A percentile compares a stretch with the other conserved stretches of the same genome.
These are phyloP conservation scores for Schoenoplectus triqueter DNA, from an alignment of 202 grass and related monocot genomes.

Conservation along the genomic window DNA sequence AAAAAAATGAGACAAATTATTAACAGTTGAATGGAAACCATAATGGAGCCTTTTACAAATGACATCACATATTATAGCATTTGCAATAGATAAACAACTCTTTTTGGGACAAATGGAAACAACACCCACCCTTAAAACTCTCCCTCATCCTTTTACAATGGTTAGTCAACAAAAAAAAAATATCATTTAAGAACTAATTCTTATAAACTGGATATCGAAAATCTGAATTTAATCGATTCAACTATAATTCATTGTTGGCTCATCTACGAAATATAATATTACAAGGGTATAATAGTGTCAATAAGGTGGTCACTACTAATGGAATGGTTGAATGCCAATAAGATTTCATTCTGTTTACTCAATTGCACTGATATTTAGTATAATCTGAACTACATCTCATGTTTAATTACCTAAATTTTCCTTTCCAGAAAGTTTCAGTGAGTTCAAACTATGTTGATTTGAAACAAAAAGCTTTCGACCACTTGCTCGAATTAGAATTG, in stretches of 20 bases:
- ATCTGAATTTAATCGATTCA: neutral
- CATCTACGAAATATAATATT: neutral
- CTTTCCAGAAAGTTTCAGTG: constrained; percentile 60
- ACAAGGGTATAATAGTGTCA: constrained; percentile 10
- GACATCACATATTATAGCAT: neutral
- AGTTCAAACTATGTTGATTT: constrained; percentile 58
- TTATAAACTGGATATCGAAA: neutral
- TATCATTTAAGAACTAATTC: constrained; percentile 21
- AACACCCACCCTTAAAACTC: neutral
- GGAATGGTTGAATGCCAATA: neutral
- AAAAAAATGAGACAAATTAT: neutral
- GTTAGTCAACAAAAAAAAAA: neutral
- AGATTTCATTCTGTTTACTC: constrained; percentile 3
- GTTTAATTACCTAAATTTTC: constrained; percentile 58
- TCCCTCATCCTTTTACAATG: neutral
- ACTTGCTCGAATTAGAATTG: constrained; percentile 83
- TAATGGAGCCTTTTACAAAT: constrained; percentile 12
- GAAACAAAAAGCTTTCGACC: constrained; percentile 66
- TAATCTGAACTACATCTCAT: constrained; percentile 17
- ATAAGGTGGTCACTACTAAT: neutral
- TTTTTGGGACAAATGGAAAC: neutral
- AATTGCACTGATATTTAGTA: constrained; percentile 21
- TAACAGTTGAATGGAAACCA: neutral
- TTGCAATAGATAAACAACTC: neutral
- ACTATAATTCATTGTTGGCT: neutral